A percentile compares a stretch with the other conserved stretches of the same genome.
phyloP scores from a whole-genome alignment of 2,329 filamentous ascomycete genomes.

The Aspergillus sp. region DNA sequence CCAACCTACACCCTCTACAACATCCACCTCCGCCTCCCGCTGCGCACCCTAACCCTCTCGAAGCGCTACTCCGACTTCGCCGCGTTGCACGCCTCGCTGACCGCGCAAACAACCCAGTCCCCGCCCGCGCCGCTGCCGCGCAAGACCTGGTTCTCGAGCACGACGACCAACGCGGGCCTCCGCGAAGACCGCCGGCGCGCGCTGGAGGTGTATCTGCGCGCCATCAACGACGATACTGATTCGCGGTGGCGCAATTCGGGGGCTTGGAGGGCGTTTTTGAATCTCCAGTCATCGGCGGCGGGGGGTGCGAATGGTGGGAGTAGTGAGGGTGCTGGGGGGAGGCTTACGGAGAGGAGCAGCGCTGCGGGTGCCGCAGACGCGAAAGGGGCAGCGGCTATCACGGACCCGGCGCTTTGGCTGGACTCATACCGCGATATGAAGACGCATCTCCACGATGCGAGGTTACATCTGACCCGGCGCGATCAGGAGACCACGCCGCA shows the following conservation, averaged over 20 bases:
- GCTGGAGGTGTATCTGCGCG: conserved; percentile 50
- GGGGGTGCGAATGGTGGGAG: conserved; percentile 16
- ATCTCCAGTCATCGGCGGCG: conserved; percentile 39
- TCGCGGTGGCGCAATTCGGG: conserved; percentile 48
- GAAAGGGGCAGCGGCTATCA: conserved; percentile 24
- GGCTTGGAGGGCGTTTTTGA: conserved; percentile 51
- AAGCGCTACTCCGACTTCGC: conserved; percentile 59
- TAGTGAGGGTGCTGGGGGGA: conserved; percentile 16
- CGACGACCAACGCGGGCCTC: conserved; percentile 46
- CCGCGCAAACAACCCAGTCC: conserved; percentile 39
- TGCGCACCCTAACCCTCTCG: conserved; percentile 48
- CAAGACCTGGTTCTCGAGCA: conserved; percentile 54
- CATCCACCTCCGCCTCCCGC: conserved; percentile 51
- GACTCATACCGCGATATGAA: conserved; percentile 54
- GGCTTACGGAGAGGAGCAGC: conserved; percentile 30
- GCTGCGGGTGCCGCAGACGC: conserved; percentile 7
- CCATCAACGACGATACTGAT: conserved; percentile 49
- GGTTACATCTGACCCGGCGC: conserved; percentile 49
- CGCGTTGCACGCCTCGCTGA: conserved; percentile 44
- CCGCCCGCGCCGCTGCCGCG: conserved; percentile 48
- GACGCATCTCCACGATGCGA: conserved; percentile 49
- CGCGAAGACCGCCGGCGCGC: conserved; percentile 49
- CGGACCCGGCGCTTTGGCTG: conserved; percentile 51
- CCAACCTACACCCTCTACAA: conserved; percentile 55
- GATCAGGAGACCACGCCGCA: conserved; percentile 52